phyloP scores from a whole-genome alignment of 164 flowering plant genomes.

The Vitis labrusca region DNA sequence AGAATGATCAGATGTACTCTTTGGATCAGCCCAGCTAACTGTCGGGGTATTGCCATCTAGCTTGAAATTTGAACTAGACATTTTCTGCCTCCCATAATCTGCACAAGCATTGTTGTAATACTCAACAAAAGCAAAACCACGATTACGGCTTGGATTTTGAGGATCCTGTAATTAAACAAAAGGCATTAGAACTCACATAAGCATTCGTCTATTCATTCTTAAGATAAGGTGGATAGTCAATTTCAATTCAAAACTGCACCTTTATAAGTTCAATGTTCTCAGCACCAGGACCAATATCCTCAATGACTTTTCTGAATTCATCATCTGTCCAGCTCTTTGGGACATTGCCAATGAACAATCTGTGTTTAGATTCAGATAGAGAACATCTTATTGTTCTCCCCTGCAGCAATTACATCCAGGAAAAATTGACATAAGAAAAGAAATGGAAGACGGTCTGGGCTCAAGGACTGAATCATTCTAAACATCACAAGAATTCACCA shows the following conservation, averaged over 20 bases:
- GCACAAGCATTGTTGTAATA: slow-evolving; percentile 99
- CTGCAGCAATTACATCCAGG: slow-evolving; percentile 39
- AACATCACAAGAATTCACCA: not conserved
- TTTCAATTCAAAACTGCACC: slow-evolving; percentile 40
- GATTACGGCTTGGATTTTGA: slow-evolving; percentile 75
- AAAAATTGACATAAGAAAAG: slow-evolving; percentile 3
- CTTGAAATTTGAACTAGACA: slow-evolving; percentile 70
- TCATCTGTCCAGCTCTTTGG: slow-evolving; percentile 91
- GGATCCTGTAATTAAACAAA: slow-evolving; percentile 67
- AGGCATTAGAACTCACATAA: not conserved
- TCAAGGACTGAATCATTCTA: not conserved
- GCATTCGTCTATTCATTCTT: not conserved
- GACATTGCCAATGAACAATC: slow-evolving; percentile 92
- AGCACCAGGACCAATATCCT: slow-evolving; percentile 86
- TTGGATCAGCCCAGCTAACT: slow-evolving; percentile 96
- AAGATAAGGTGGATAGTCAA: not conserved
- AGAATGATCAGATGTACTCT: slow-evolving; percentile 68
- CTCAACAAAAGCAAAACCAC: slow-evolving; percentile 94
- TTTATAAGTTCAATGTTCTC: slow-evolving; percentile 86
- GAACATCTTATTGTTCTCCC: slow-evolving; percentile 89
- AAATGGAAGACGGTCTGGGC: not conserved
- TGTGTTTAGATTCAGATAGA: slow-evolving; percentile 80
- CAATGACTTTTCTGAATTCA: slow-evolving; percentile 66
- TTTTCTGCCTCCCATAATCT: slow-evolving; percentile 88
- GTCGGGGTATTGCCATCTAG: slow-evolving; percentile 86